Conservation (phyloP, 2,329 filamentous ascomycete species). For the Xenosphaeropsis pyriputrescens region DNA sequence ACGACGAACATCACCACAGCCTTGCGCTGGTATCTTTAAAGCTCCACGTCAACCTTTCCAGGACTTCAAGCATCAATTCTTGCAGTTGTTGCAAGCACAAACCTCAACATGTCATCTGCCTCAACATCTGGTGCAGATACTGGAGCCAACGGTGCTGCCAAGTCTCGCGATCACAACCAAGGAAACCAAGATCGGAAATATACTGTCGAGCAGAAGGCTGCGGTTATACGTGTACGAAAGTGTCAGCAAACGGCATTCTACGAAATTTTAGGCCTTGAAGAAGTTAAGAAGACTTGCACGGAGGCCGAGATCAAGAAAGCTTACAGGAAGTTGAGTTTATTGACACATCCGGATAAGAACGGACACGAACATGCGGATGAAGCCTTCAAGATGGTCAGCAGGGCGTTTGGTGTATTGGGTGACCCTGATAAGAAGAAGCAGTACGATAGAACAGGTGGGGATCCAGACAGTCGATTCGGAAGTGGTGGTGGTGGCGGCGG, state of each 20-base stretch:
- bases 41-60: too few relatives aligned
- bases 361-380: conserved; percentile 90
- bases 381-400: conserved; percentile 95
- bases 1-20: too few relatives aligned
- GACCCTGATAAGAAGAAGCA: conserved; percentile 86
- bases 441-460: conserved; percentile 79
- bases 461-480: conserved; percentile 80
- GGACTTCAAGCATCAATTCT: too few relatives aligned
- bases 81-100: not conserved
- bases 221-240: conserved; percentile 75
- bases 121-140: conserved; percentile 26
- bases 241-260: conserved; percentile 85
- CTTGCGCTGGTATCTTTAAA: too few relatives aligned
- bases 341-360: conserved; percentile 99
- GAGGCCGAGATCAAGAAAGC: conserved; percentile 94
- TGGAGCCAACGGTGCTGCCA: conserved; percentile 19
- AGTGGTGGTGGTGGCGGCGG: conserved; percentile 37
- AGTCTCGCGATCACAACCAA: conserved; percentile 35
- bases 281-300: conserved; percentile 45
- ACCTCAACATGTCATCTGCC: conserved; percentile 16
- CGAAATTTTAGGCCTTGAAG: conserved; percentile 72
- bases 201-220: conserved; percentile 81
- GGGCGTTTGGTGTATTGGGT: conserved; percentile 84
- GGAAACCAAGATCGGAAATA: conserved; percentile 51
- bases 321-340: conserved; percentile 82